phyloP scores from a whole-genome alignment of 495 filamentous ascomycete species.

The Aspergillus egyptiacus region DNA sequence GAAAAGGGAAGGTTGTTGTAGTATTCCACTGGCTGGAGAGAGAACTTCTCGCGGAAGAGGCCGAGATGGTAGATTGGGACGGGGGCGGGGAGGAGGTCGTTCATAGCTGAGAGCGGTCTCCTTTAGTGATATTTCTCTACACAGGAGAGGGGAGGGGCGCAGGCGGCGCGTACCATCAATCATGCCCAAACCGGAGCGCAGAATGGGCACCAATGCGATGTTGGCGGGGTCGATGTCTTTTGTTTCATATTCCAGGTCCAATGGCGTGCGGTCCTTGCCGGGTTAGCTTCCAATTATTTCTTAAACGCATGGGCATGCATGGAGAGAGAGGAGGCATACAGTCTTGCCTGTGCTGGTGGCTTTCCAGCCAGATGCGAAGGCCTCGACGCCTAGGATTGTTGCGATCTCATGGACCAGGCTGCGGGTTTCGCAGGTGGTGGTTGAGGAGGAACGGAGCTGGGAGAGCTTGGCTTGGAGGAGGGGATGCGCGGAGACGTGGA shows the following conservation, averaged over 20 bases:
- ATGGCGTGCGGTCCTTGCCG: slow-evolving; percentile 63
- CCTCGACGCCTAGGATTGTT: slow-evolving; percentile 76
- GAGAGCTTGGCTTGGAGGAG: slow-evolving; percentile 85
- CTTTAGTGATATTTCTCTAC: not conserved
- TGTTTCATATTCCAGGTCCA: slow-evolving; percentile 64
- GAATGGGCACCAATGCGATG: slow-evolving; percentile 83
- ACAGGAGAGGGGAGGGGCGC: not conserved
- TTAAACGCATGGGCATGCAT: too few species aligned
- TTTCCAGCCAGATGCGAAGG: slow-evolving; percentile 60
- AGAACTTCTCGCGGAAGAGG: slow-evolving; percentile 80
- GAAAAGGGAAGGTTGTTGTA: slow-evolving; percentile 95
- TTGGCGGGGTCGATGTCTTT: slow-evolving; percentile 52
- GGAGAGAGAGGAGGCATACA: slow-evolving; percentile 13
- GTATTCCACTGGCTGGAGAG: slow-evolving; percentile 89
- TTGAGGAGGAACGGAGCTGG: slow-evolving; percentile 68
- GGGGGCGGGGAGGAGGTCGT: slow-evolving; percentile 71
- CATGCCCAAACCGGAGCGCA: slow-evolving; percentile 87
- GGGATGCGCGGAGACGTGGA: slow-evolving; percentile 80
- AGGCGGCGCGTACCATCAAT: slow-evolving; percentile 61
- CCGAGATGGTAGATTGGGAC: slow-evolving; percentile 90
- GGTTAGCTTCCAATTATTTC: not conserved
- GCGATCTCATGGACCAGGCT: slow-evolving; percentile 77
- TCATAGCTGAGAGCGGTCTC: slow-evolving; percentile 51
- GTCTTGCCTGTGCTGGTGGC: slow-evolving; percentile 33
- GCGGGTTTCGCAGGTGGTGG: slow-evolving; percentile 72